Conservation (phyloP, 2,329 filamentous ascomycete species). For the Paramyrothecium roridum region DNA sequence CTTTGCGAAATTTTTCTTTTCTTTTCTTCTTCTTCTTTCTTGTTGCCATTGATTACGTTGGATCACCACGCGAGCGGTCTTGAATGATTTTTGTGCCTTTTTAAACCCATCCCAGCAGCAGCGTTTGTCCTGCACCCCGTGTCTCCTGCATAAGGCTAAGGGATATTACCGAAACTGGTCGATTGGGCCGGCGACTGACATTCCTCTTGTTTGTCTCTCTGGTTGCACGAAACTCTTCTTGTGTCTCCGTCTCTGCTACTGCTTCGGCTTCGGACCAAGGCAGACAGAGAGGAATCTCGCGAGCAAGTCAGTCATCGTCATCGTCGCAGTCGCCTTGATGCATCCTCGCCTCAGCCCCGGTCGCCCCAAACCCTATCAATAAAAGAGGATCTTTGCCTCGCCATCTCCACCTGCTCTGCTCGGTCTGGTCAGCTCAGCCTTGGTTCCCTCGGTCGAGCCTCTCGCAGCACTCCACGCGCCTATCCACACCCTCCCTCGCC, state of each 20-base stretch:
- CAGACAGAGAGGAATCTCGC: too few species aligned
- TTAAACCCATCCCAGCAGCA: too few species aligned
- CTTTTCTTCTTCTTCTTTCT: not conserved
- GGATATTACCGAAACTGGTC: not conserved
- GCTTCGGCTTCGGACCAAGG: too few species aligned
- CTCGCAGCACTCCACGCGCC: slow-evolving; percentile 5
- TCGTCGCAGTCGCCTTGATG: not conserved
- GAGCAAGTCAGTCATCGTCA: not conserved
- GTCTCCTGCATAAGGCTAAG: not conserved
- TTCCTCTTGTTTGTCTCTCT: not conserved
- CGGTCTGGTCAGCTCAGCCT: too few species aligned
- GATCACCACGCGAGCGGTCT: not conserved
- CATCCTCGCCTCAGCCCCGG: not conserved
- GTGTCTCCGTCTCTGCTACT: not conserved
- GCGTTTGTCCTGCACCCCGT: too few species aligned
- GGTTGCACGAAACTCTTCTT: not conserved
- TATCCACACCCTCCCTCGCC: slow-evolving; percentile 15
- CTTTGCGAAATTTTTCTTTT: not conserved
- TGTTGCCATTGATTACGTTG: not conserved
- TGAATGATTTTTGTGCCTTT: not conserved
- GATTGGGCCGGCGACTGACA: not conserved
- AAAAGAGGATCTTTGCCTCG: slow-evolving; percentile 2
- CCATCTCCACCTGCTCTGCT: slow-evolving; percentile 1
- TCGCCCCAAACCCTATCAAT: not conserved
- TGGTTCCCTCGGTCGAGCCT: too few species aligned